Conservation (phyloP, 192 early-diverging fungal genomes). For the Dissophora globulifera region DNA sequence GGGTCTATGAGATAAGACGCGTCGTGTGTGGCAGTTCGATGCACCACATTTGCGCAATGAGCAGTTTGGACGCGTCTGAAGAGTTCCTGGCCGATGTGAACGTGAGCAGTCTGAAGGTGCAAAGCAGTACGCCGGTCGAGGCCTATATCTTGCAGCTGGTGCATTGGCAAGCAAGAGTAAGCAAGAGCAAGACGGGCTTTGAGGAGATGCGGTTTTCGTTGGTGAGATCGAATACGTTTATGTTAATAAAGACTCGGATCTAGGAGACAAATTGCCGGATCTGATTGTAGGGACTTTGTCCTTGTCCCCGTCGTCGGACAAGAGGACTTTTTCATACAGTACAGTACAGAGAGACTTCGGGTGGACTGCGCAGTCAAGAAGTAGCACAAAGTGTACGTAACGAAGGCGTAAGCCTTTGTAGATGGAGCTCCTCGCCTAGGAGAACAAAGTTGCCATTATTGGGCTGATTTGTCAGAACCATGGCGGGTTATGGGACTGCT, state of each 20-base stretch:
- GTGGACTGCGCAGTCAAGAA: background rate
- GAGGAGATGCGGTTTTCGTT: background rate
- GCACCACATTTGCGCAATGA: background rate
- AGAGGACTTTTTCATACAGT: background rate
- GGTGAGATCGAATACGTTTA: background rate
- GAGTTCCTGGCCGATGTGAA: background rate
- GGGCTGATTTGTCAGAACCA: slow-evolving; percentile 6
- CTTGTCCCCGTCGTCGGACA: too few species aligned
- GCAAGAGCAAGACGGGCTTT: background rate
- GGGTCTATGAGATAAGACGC: background rate
- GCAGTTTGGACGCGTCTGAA: background rate
- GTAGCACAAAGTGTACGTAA: too few species aligned
- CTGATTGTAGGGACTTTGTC: too few species aligned
- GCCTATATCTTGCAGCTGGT: background rate
- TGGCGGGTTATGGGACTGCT: background rate
- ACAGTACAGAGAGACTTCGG: background rate
- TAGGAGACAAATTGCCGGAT: too few species aligned
- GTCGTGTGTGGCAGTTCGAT: background rate
- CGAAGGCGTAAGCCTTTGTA: too few species aligned
- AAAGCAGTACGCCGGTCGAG: background rate
- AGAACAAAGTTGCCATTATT: background rate
- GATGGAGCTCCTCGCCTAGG: too few species aligned
- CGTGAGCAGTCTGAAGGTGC: background rate
- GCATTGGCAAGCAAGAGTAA: background rate
- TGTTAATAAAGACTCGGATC: background rate